Evolutionary conservation across 176 grass and related monocot genomes (phyloP), one percentile per base, ranked within the genome.

Genomic region (Bromus sterilis): DNA sequence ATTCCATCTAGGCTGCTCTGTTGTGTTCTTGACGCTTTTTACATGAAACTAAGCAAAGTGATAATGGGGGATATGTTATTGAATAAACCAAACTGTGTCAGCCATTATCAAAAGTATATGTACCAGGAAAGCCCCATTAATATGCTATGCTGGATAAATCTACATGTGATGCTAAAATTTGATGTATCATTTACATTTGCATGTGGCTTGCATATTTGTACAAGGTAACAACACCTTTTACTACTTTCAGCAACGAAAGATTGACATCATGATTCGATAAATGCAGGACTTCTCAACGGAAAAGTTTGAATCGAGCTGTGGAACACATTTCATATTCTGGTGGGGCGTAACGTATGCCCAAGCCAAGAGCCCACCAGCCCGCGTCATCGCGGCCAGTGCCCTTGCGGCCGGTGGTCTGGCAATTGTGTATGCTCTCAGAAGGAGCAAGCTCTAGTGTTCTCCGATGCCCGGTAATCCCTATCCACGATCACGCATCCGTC

Each of bases 221-320:
- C 46, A 40, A 40, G 32, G 41, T 11, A 32, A 31, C 21, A 79
- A 31, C 59, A 62, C 16, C 18, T 63, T 66, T 12, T 74, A 0
- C 11, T 29, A 23, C 34, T 42, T 34, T 13, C 7, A 16, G 39
- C 78, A 42, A 75, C 4, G 20, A 16, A 39, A 74, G 25, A 72
- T 66, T 40, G 60, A 74, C 66, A 37, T 51, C 3, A 8, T 11
- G 23, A 75, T 35, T 78, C 21, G 18, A 8, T 77, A 21, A 62
- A 28, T 85, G 76, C 86, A 89, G 89, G 79, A 40, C 1, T 97
- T 97, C 55, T 87, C 84, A 1, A 59, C 83, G 75, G 77, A 91
- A 21, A 93, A 91, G 51, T 97, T 89, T 26, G 65, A 86, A 67
- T 58, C 39, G 14, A 93, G 82, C 70, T 93, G 91, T n/a, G 83